phyloP scores from a whole-genome alignment of 192 early-diverging fungal genomes.

The Coemansia sp. region DNA sequence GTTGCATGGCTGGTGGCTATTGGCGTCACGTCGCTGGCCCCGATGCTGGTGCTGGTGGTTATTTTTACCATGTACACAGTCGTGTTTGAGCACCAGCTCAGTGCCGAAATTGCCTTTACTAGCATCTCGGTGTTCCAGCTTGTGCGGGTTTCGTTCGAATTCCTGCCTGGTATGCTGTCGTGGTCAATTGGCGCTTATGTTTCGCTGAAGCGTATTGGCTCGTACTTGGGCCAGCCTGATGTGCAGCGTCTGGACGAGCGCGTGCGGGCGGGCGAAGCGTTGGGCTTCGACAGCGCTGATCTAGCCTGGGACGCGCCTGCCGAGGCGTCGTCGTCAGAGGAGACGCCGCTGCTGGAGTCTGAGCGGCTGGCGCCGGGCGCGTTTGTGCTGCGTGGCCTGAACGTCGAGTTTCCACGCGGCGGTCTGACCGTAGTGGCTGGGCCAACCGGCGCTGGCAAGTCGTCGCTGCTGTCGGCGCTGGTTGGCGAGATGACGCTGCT shows the following conservation, averaged over 20 bases:
- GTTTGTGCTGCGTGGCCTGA: slow-evolving; percentile 61
- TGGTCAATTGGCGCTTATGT: slow-evolving; percentile 60
- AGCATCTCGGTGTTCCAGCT: slow-evolving; percentile 67
- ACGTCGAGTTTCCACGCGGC: slow-evolving; percentile 62
- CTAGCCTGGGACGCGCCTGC: slow-evolving; percentile 24
- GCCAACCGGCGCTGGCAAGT: slow-evolving; percentile 87
- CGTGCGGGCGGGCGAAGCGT: slow-evolving; percentile 2
- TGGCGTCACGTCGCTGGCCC: slow-evolving; percentile 55
- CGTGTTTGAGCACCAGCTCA: slow-evolving; percentile 53
- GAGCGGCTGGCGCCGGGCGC: background rate
- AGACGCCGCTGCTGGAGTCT: slow-evolving; percentile 4
- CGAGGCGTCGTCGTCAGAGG: background rate
- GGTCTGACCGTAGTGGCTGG: slow-evolving; percentile 77
- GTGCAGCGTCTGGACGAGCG: slow-evolving; percentile 52
- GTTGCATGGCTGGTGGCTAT: slow-evolving; percentile 52
- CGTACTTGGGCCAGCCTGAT: slow-evolving; percentile 72
- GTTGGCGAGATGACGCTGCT: slow-evolving; percentile 69
- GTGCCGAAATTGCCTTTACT: slow-evolving; percentile 67
- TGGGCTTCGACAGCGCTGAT: slow-evolving; percentile 37
- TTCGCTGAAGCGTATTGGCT: slow-evolving; percentile 63
- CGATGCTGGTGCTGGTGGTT: slow-evolving; percentile 59
- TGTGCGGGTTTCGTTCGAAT: slow-evolving; percentile 61
- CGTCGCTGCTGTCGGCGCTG: slow-evolving; percentile 70
- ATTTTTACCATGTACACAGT: slow-evolving; percentile 61
- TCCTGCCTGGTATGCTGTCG: slow-evolving; percentile 57